These are phyloP conservation scores for Pleurotus eryngii DNA, from an alignment of 768 basidiomycete genomes.

Conservation along the genomic window DNA sequence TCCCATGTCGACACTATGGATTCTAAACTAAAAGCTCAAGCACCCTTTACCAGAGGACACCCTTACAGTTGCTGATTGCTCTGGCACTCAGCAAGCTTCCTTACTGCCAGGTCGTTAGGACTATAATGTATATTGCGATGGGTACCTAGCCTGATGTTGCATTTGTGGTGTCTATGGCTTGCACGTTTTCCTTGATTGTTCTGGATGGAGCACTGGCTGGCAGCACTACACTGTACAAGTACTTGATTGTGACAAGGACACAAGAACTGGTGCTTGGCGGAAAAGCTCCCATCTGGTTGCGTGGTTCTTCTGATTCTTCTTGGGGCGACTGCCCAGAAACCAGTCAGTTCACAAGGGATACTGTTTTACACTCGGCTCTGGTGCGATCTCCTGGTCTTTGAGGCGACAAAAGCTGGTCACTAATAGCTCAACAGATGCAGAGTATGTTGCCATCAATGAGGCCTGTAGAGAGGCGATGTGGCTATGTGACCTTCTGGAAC, in stretches of 20 bases:
- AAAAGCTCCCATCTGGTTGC: background rate
- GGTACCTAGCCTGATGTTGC: conserved; percentile 21
- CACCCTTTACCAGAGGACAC: background rate
- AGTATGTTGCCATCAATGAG: too few relatives aligned
- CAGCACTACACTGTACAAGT: background rate
- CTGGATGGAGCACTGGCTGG: background rate
- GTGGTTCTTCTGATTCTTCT: conserved; percentile 13
- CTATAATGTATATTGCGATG: conserved; percentile 16
- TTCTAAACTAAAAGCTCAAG: conserved; percentile 9
- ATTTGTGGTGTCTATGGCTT: conserved; percentile 19
- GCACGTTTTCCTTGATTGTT: conserved; percentile 28
- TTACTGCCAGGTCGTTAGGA: conserved; percentile 11
- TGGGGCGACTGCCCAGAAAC: conserved; percentile 12
- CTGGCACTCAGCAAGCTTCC: background rate
- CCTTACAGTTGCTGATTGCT: background rate
- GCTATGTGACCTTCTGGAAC: conserved; percentile 16
- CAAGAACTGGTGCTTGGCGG: conserved; percentile 10
- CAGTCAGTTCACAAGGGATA: conserved; percentile 24
- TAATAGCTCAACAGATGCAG: too few relatives aligned
- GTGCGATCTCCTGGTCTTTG: conserved; percentile 31
- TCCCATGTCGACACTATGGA: conserved; percentile 23
- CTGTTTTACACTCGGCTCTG: conserved; percentile 25
- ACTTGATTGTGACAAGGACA: background rate
- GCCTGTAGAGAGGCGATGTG: conserved; percentile 13
- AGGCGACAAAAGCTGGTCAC: conserved; percentile 19